Base-by-base conservation (phyloP, 2,329 filamentous ascomycete species). In the Paecilomyces niveus region DNA sequence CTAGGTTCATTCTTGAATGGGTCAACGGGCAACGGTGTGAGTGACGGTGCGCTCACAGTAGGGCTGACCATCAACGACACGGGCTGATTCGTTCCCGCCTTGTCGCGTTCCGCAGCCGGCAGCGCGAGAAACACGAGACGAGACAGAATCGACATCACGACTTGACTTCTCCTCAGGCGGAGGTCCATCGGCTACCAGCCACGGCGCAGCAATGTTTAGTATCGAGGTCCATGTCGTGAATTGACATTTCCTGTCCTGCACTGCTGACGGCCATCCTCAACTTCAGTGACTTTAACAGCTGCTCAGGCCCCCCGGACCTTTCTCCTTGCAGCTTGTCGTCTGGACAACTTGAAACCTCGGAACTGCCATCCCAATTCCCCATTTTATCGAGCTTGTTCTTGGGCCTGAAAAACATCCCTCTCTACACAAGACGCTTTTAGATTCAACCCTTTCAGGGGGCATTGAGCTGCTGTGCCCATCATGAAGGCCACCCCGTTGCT, bases 401-500 rank as follows among this genome's bases (percentile, higher is more conserved):
- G 50, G 4, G 50, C 22, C 22, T 52, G 21, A 10, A 18, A 26
- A 9, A 13, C 50, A 5, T 52, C 50, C 50, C 7, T 24, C 50
- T 55, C 33, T 18, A 35, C 54, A 26, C 15, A 15, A 22, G n/a
- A 45, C 39, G 15, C 39, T 18, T 45, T 45, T 45, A n/a, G 39
- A 35, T 45, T 51, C 33, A 39, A 50, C 35, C 51, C 53, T 57
- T 61, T 59, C 35, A 56, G 52, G 63, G 57, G 64, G 62, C 64
- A 59, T 63, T 65, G 69, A 68, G 68, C 67, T 68, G 61, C 60
- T 63, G 62, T 64, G 64, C 61, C 64, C 70, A 71, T 75, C 73
- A 99, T 99, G 94, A 97, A 96, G 84, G 92, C 92, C 72, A 88
- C 91, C 71, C 93, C 94, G 68, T 84, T 99, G 67, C 93, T 97